These are phyloP conservation scores for Syzygium jambos DNA, from an alignment of 345 rosid genomes.

Conservation along the genomic window DNA sequence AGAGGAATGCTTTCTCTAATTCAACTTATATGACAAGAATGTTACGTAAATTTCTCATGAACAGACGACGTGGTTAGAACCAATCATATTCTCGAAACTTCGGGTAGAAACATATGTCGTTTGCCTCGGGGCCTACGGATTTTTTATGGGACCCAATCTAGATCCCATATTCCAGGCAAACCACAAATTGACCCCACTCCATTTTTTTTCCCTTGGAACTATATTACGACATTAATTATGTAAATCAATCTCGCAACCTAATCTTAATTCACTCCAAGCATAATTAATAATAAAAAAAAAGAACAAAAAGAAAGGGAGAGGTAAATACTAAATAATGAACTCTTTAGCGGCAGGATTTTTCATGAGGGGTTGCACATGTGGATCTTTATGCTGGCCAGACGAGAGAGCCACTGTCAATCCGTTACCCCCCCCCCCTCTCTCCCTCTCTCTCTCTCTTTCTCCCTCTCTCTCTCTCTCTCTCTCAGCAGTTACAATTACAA, in stretches of 20 bases:
- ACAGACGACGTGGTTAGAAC: neutral
- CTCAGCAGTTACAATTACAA: neutral
- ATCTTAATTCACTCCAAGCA: neutral
- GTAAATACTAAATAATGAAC: neutral
- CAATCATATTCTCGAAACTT: neutral
- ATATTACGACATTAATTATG: neutral
- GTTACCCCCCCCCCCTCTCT: neutral
- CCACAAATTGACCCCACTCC: too few relatives aligned
- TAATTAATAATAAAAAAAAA: neutral
- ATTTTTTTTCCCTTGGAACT: neutral
- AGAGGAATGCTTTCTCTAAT: neutral
- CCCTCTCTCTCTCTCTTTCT: neutral
- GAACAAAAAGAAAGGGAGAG: neutral
- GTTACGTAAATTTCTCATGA: neutral
- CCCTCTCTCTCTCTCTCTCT: neutral
- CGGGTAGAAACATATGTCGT: neutral
- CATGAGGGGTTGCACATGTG: neutral
- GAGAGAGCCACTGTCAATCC: neutral
- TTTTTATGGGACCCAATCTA: neutral
- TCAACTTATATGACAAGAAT: neutral
- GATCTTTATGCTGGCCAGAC: neutral
- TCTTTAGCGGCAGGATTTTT: neutral
- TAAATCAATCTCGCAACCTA: neutral
- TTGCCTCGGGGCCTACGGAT: neutral
- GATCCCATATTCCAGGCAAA: too few relatives aligned